Conservation (phyloP, 768 basidiomycete species). For the Russula abietina region DNA sequence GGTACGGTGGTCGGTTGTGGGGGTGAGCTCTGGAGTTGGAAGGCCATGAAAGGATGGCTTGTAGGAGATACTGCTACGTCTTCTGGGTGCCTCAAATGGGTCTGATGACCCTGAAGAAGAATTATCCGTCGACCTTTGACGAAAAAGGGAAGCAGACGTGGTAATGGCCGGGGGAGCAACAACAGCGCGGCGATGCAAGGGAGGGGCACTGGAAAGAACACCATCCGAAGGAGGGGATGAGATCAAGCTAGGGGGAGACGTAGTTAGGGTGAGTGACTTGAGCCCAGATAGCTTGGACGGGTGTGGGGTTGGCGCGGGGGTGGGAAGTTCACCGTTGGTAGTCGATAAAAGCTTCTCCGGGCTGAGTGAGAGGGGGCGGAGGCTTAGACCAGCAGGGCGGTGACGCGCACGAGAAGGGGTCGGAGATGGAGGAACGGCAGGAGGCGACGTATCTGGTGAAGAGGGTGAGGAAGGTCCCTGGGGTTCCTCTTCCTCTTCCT, state of each 20-base stretch:
- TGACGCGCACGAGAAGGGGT: constrained; percentile 45
- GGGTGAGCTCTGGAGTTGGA: constrained; percentile 73
- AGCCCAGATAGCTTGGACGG: constrained; percentile 45
- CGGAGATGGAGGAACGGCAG: constrained; percentile 26
- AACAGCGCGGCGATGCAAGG: constrained; percentile 33
- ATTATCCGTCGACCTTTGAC: constrained; percentile 29
- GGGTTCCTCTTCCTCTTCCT: constrained; percentile 57
- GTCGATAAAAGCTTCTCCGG: constrained; percentile 43
- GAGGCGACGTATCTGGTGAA: constrained; percentile 12
- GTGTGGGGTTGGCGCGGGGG: constrained; percentile 45
- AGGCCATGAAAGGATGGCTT: constrained; percentile 47
- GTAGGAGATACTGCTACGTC: constrained; percentile 74
- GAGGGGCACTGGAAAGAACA: constrained; percentile 10
- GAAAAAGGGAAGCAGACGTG: constrained; percentile 33
- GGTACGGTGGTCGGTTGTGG: constrained; percentile 45
- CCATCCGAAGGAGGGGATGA: constrained; percentile 16
- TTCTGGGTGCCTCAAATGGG: constrained; percentile 33
- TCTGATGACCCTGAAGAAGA: constrained; percentile 29
- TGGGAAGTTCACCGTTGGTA: constrained; percentile 26
- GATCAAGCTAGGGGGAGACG: constrained; percentile 25
- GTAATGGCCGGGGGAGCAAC: constrained; percentile 30
- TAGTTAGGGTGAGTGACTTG: constrained; percentile 47
- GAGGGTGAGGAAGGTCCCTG: constrained; percentile 27
- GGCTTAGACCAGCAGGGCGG: constrained; percentile 59
- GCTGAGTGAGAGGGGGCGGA: constrained; percentile 68